Percentiles rank a stretch among this genome's conserved stretches.
Conservation (phyloP, 805 yeast species). For the Ogataea trehaloabstinens region DNA sequence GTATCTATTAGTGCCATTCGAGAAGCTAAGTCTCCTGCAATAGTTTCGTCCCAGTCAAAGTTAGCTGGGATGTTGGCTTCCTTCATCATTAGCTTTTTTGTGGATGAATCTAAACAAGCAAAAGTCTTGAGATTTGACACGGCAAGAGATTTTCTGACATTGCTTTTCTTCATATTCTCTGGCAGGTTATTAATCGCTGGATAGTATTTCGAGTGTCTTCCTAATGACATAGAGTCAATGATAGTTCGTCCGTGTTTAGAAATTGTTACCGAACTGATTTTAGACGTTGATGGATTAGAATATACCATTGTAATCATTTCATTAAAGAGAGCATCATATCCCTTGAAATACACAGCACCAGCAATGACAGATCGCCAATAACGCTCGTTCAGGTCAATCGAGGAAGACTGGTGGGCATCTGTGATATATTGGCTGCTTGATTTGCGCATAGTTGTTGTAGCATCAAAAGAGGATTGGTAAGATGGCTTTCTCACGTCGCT, state of each 20-base stretch:
- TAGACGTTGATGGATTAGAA: conserved; percentile 43
- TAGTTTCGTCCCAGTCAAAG: conserved; percentile 71
- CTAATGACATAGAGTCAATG: conserved; percentile 56
- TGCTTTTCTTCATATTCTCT: conserved; percentile 46
- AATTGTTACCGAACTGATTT: conserved; percentile 52
- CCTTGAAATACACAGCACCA: conserved; percentile 51
- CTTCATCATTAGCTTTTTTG: conserved; percentile 14
- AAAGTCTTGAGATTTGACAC: conserved; percentile 67
- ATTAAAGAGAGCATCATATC: conserved; percentile 46
- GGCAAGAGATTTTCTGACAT: conserved; percentile 74
- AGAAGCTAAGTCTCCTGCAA: conserved; percentile 79
- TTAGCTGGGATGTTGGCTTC: conserved; percentile 20
- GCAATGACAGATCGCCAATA: conserved; percentile 45
- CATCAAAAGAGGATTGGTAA: conserved; percentile 17
- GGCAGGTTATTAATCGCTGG: conserved; percentile 75
- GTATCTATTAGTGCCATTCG: conserved; percentile 54
- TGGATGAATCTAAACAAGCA: conserved; percentile 47
- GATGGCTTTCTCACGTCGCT: conserved; percentile 14
- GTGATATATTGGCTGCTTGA: conserved; percentile 18
- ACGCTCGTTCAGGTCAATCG: conserved; percentile 21
- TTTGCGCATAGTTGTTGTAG: conserved; percentile 19
- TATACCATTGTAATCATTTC: conserved; percentile 51
- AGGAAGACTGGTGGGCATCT: conserved; percentile 10
- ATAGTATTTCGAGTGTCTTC: conserved; percentile 62
- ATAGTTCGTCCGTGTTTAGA: conserved; percentile 67